These are phyloP conservation scores for Diaporthe capsici DNA, from an alignment of 2,329 filamentous ascomycete genomes.

Conservation along the genomic window DNA sequence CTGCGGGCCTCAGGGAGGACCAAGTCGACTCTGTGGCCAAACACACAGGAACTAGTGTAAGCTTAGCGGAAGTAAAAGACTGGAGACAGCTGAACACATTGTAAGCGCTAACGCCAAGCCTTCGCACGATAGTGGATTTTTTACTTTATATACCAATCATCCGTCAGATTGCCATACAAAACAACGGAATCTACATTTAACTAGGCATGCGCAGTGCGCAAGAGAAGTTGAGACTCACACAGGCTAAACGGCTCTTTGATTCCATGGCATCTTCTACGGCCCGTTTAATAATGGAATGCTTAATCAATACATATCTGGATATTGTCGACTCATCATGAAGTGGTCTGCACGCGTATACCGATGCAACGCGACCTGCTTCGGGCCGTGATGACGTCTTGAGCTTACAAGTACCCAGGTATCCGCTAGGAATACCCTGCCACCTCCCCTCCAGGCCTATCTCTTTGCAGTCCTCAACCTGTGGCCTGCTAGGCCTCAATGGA, in stretches of 20 bases:
- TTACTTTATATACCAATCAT: not conserved
- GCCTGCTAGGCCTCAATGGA: not conserved
- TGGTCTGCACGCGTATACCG: too few species aligned
- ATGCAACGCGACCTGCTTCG: not conserved
- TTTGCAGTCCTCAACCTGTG: not conserved
- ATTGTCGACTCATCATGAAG: not conserved
- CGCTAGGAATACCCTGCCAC: not conserved
- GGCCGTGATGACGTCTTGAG: not conserved
- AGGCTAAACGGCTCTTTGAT: not conserved
- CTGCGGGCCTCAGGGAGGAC: not conserved
- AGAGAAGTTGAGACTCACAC: not conserved
- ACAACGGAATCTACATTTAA: not conserved
- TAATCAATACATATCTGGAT: not conserved
- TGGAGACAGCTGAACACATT: not conserved
- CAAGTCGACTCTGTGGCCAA: not conserved
- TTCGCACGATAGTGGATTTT: not conserved
- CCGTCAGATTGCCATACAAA: not conserved
- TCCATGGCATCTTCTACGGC: not conserved
- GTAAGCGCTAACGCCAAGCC: slow-evolving; percentile 15
- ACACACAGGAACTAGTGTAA: not conserved
- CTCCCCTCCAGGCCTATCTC: not conserved
- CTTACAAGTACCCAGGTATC: not conserved
- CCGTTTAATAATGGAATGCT: not conserved
- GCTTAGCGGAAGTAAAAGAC: too few species aligned
- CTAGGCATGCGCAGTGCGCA: not conserved